These are phyloP conservation scores for Geotrichum aggregatum DNA, from an alignment of 1,139 yeast genomes.

Conservation along the genomic window DNA sequence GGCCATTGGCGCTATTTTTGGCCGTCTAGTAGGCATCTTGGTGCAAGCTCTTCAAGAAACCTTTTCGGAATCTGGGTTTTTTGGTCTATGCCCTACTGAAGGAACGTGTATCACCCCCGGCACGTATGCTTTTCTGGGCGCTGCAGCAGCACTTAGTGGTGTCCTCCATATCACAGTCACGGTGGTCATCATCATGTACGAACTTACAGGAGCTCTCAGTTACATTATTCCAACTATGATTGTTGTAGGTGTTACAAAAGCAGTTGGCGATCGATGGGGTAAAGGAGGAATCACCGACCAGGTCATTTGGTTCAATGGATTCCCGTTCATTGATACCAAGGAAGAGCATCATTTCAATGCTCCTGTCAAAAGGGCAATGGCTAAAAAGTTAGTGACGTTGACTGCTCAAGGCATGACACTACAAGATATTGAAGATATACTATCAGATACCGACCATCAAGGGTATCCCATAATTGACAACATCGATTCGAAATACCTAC, in stretches of 20 bases:
- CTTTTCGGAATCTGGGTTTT: constrained; percentile 44
- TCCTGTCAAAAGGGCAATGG: constrained; percentile 64
- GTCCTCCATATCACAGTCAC: constrained; percentile 90
- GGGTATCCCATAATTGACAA: constrained; percentile 33
- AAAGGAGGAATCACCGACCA: constrained; percentile 91
- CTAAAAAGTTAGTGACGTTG: constrained; percentile 49
- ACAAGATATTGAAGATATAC: constrained; percentile 33
- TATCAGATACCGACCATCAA: constrained; percentile 49
- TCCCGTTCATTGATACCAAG: constrained; percentile 76
- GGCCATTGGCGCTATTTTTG: constrained; percentile 96
- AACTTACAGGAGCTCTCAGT: constrained; percentile 88
- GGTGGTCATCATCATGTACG: constrained; percentile 96
- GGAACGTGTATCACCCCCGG: constrained; percentile 80
- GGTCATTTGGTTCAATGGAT: constrained; percentile 83
- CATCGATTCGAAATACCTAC: constrained; percentile 25
- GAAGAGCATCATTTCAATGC: constrained; percentile 58
- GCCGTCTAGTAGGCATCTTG: constrained; percentile 72
- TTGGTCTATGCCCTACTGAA: constrained; percentile 44
- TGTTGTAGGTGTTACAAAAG: constrained; percentile 85
- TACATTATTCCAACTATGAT: constrained; percentile 95
- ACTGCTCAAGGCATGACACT: constrained; percentile 44
- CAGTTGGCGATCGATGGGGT: constrained; percentile 72
- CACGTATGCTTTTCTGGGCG: constrained; percentile 91
- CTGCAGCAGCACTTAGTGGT: constrained; percentile 93
- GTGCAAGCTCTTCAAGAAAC: constrained; percentile 54